Evolutionary conservation across 108 stramenopile genomes (phyloP).

Genomic region (Aureococcus anophagefferens): DNA sequence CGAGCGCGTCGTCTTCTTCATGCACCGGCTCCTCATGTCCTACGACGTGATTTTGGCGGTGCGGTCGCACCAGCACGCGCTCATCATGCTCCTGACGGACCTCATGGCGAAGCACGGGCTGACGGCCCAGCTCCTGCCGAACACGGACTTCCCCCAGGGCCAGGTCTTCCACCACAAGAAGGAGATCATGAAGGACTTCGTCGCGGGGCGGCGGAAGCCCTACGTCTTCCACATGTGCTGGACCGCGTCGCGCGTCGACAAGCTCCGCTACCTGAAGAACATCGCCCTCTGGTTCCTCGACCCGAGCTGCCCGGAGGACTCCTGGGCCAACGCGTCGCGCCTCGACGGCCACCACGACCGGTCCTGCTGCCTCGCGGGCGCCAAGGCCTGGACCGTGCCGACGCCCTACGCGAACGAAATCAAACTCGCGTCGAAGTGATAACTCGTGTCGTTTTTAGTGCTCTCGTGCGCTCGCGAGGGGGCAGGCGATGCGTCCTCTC

Average conservation of each 20-base stretch:
- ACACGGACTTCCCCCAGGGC: conserved; percentile 3
- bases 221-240: conserved; percentile 23
- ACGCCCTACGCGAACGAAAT: background rate
- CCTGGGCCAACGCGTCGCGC: too few species aligned
- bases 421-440: background rate
- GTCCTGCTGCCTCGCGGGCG: background rate
- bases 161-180: conserved; percentile 6
- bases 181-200: background rate
- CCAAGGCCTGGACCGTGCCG: background rate
- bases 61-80: conserved; percentile 9
- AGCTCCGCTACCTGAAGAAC: conserved; percentile 14
- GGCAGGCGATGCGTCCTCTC: too few species aligned
- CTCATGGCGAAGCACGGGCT: background rate
- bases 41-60: background rate
- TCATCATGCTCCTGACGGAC: background rate
- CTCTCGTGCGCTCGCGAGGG: too few species aligned
- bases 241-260: conserved; percentile 2
- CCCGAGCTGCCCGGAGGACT: background rate
- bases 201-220: background rate
- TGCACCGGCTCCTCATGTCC: conserved; percentile 1
- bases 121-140: background rate
- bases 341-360: background rate
- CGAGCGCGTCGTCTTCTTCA: conserved; percentile 1
- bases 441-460: too few species aligned
- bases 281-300: conserved; percentile 4